Evolutionary conservation across 83 land plant genomes (phyloP), one percentile per base, ranked within the genome.

Genomic region (Thuja plicata): DNA sequence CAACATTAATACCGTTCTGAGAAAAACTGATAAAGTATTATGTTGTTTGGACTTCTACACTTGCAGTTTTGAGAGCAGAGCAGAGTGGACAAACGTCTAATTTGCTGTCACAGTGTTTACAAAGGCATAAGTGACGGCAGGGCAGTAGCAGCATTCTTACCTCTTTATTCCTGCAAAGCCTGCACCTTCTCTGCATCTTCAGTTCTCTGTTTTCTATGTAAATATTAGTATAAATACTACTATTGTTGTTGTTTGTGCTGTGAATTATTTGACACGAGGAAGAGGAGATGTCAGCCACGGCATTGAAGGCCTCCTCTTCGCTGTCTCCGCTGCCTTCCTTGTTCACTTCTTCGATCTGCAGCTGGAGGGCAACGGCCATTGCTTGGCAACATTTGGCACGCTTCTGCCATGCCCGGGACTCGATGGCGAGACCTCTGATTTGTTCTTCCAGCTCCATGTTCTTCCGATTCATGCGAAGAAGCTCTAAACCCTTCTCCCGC

Each of bases 281-380:
- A 5, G 92, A 89, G 13, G 94, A 93, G 45, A 90, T 94, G 32
- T 92, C 94, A 3, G 81, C 88, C 27, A 62, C 27, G 30, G 70
- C n/a, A 16, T 94, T 96, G 13, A 93, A 90, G 76, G 95, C 97
- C 83, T 96, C 97, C 0, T 92, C 96, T 92, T 95, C 97, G 77
- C 97, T 97, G 82, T 97, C 98, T 3, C 98, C 97, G 89, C 94
- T 94, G 24, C 98, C 98, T 88, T 97, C 98, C 86, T 95, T 96
- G 89, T 93, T 92, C 60, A 90, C 96, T 82, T 92, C 84, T 73
- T 96, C 94, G 15, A 96, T 90, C 89, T 92, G 95, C 79, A 77
- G 76, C 82, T 89, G 92, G 60, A 96, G 96, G 41, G 94, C 87
- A 15, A 54, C 88, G 8, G 93, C 91, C 93, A 94, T 87, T 84